Conservation (phyloP, 179 eudicot genomes). For the Camellia oleifera region DNA sequence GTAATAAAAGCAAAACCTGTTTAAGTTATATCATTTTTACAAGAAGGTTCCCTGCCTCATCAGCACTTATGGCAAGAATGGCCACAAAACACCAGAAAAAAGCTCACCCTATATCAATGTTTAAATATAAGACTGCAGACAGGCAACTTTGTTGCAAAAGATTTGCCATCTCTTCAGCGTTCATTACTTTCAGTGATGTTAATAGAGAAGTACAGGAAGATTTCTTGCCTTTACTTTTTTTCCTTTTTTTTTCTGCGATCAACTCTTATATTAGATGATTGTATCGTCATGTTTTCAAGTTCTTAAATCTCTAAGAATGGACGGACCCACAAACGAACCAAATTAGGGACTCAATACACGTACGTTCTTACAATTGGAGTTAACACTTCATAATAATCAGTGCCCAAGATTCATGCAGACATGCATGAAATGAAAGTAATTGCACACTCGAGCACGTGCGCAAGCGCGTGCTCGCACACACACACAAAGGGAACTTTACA, state of each 20-base stretch:
- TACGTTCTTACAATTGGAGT: background rate
- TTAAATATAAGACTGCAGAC: background rate
- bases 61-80: slow-evolving; percentile 6
- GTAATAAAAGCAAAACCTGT: background rate
- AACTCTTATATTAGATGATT: background rate
- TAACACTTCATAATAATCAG: background rate
- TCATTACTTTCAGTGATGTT: background rate
- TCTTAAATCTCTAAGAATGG: background rate
- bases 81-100: background rate
- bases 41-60: background rate
- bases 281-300: background rate
- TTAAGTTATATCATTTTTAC: background rate
- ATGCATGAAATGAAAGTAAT: background rate
- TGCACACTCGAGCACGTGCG: no score
- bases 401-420: background rate
- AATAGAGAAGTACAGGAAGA: background rate
- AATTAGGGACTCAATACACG: background rate
- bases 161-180: background rate
- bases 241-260: background rate
- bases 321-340: background rate
- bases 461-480: background rate
- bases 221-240: background rate
- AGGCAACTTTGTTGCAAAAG: background rate
- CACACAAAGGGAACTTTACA: background rate
- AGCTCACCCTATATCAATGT: background rate